Percentiles rank a stretch among this genome's conserved stretches.
These are phyloP conservation scores for Paxillus ammoniavirescens DNA, from an alignment of 768 basidiomycete genomes.

Conservation along the genomic window DNA sequence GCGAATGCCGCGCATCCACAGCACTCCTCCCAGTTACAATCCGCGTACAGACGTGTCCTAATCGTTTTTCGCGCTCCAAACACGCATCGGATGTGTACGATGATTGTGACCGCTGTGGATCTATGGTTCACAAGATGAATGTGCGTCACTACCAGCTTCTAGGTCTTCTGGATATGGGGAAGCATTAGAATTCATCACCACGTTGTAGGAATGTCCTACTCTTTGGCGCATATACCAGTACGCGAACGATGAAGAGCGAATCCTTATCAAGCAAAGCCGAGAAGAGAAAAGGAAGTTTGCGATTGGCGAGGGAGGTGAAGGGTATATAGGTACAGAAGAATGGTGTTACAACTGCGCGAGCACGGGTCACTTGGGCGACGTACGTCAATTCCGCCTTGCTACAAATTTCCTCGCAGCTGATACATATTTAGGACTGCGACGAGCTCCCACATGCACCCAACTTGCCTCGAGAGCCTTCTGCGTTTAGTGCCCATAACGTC, in stretches of 20 bases:
- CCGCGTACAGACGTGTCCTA: slow-evolving; percentile 62
- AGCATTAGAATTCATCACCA: neutral
- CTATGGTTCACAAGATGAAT: slow-evolving; percentile 58
- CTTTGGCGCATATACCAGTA: slow-evolving; percentile 82
- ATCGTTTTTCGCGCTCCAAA: slow-evolving; percentile 39
- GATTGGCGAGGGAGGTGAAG: slow-evolving; percentile 74
- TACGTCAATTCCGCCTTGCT: slow-evolving; percentile 35
- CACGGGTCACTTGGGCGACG: slow-evolving; percentile 76
- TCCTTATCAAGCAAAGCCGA: slow-evolving; percentile 42
- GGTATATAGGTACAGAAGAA: slow-evolving; percentile 67
- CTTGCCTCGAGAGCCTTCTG: slow-evolving; percentile 54
- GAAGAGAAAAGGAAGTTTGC: slow-evolving; percentile 46
- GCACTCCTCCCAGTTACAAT: neutral
- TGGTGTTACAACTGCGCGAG: slow-evolving; percentile 85
- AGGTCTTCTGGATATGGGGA: neutral
- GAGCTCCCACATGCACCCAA: slow-evolving; percentile 41
- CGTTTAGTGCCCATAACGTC: slow-evolving; percentile 63
- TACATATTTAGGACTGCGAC: slow-evolving; percentile 54
- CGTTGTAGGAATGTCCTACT: slow-evolving; percentile 73
- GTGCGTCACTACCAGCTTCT: slow-evolving; percentile 36
- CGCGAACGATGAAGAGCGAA: slow-evolving; percentile 52
- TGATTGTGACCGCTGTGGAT: slow-evolving; percentile 71
- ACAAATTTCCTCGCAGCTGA: neutral
- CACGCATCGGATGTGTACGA: slow-evolving; percentile 29
- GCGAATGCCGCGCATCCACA: neutral